A percentile compares a stretch with the other conserved stretches of the same genome.
Evolutionary conservation across 169 alveolate species (phyloP).

Genomic region (Condylostoma magnum): DNA sequence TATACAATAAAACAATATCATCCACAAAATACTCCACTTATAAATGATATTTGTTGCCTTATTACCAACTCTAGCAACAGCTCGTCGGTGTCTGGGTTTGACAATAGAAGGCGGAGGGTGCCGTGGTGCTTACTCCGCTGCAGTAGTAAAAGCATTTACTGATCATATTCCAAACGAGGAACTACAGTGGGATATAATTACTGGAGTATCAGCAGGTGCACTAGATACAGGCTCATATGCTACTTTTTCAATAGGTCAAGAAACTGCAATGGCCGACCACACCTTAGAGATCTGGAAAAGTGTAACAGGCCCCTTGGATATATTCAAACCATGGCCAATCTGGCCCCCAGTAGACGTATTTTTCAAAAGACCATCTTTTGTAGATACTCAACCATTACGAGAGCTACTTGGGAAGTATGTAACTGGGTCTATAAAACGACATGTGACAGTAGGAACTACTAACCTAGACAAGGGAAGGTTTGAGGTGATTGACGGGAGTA

Average conservation of each 20-base stretch:
- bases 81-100: too few relatives aligned
- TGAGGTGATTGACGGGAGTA: not conserved
- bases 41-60: too few relatives aligned
- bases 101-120: conserved; percentile 20
- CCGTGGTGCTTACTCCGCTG: conserved; percentile 20
- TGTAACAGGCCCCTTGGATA: not conserved
- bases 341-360: conserved; percentile 25
- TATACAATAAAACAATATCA: too few relatives aligned
- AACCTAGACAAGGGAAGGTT: conserved; percentile 19
- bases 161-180: not conserved
- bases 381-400: conserved; percentile 19
- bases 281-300: conserved; percentile 4
- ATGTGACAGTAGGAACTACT: conserved; percentile 32
- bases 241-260: conserved; percentile 15
- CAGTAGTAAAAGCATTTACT: not conserved
- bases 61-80: too few relatives aligned
- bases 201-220: conserved; percentile 29
- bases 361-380: conserved; percentile 5
- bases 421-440: conserved; percentile 9
- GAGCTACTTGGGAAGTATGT: not conserved
- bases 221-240: not conserved
- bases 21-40: too few relatives aligned
- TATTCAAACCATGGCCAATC: conserved; percentile 17
- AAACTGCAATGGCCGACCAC: conserved; percentile 14
- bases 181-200: not conserved